These are phyloP conservation scores for Starmerella tilneyi DNA, from an alignment of 805 yeast species.

Conservation along the genomic window DNA sequence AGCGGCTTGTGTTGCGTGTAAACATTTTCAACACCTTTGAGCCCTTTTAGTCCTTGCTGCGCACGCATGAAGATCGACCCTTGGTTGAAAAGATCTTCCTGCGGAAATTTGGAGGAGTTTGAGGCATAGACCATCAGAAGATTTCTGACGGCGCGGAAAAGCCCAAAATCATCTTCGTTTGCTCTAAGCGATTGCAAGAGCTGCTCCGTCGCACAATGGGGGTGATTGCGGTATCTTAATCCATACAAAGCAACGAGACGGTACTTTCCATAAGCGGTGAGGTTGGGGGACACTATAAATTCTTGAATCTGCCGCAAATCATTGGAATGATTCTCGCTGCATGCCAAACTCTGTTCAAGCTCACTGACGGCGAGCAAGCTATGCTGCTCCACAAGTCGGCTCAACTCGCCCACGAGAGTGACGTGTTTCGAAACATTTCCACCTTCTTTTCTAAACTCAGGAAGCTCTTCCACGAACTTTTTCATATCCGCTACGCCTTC, in stretches of 20 bases:
- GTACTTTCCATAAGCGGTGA: constrained; percentile 49
- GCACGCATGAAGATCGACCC: constrained; percentile 35
- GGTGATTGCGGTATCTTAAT: constrained; percentile 51
- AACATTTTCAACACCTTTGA: constrained; percentile 41
- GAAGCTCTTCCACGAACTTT: constrained; percentile 80
- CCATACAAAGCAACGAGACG: constrained; percentile 67
- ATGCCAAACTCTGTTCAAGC: constrained; percentile 74
- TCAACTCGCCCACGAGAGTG: constrained; percentile 78
- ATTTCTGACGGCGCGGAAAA: constrained; percentile 36
- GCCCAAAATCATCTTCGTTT: constrained; percentile 21
- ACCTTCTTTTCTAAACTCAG: constrained; percentile 82
- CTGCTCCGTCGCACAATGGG: constrained; percentile 36
- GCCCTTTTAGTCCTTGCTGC: constrained; percentile 35
- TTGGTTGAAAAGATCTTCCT: constrained; percentile 34
- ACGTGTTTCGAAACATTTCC: constrained; percentile 88
- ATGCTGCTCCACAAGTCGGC: constrained; percentile 49
- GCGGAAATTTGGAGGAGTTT: constrained; percentile 39
- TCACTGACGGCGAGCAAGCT: constrained; percentile 81
- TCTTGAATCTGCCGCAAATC: constrained; percentile 50
- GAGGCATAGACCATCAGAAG: constrained; percentile 35
- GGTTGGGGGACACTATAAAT: constrained; percentile 37
- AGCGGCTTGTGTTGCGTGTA: constrained; percentile 89
- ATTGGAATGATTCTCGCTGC: constrained; percentile 46
- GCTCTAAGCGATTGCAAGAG: constrained; percentile 33
- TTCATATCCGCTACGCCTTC: constrained; percentile 83